Base-by-base conservation (phyloP, 1,284 basidiomycete genomes). In the Ceratobasidium sp. region DNA sequence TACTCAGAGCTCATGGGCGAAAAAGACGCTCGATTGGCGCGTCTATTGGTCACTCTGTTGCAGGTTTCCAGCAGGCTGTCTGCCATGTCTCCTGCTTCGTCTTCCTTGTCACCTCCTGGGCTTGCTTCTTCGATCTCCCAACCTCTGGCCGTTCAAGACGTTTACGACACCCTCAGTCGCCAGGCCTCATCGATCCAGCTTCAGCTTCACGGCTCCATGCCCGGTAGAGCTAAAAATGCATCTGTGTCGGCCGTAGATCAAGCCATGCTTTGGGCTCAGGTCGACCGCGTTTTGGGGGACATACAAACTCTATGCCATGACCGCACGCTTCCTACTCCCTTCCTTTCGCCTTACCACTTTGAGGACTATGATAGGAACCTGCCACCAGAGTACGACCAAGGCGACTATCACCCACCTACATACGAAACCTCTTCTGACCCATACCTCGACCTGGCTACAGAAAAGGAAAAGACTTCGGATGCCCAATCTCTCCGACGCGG, bases 201-300 rank as follows among this genome's bases (percentile, higher is more conserved):
- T 13, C 85, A 88, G 74, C 84, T 85, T 79, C 21, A 77, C 80
- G 41, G 76, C 79, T 16, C 79, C 80, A 41, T 82, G 78, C 44
- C 57, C 6, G 54, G 44, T 50, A 50, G 32, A 44, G 52, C 38
- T 50, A 50, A 55, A 78, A 80, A 1, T 82, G 87, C 6, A 38
- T 87, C 89, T 1, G 83, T 86, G 1, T 80, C 86, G n/a, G 85
- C 82, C 1, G 87, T 90, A 3, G 89, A 92, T 78, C 82, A 85
- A 1, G 85, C 89, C 1, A 82, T 94, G 18, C 82, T 94, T 0
- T 95, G 93, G 93, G 83, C 85, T 3, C 83, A 86, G 43, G 88
- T 94, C 38, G 91, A 93, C 76, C 85, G 87, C 71, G 87, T 92
- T 71, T 86, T 94, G 1, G 93, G 93, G 75, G 83, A 81, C 11